phyloP scores from a whole-genome alignment of 163 green algal genomes.

The Chloroidium sp. region DNA sequence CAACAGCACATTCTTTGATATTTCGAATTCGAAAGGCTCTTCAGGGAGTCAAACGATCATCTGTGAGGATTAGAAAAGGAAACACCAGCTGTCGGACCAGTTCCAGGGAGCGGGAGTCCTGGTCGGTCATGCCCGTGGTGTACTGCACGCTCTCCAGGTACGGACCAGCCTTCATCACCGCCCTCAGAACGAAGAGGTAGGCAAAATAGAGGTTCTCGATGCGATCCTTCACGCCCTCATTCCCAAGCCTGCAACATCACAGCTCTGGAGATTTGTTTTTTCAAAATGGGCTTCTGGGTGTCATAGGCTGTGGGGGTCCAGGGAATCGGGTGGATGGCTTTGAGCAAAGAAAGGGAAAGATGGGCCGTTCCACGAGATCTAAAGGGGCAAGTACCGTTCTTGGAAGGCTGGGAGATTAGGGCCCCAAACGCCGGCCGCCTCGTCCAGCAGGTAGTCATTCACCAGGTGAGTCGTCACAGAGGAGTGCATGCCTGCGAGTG shows the following conservation, averaged over 20 bases:
- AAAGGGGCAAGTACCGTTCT: background rate
- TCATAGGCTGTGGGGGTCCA: too few species aligned
- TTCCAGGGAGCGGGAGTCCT: slow-evolving; percentile 58
- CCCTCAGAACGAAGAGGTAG: slow-evolving; percentile 82
- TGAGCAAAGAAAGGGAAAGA: too few species aligned
- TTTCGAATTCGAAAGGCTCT: too few species aligned
- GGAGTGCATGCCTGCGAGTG: slow-evolving; percentile 72
- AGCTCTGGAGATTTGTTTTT: too few species aligned
- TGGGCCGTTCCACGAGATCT: too few species aligned
- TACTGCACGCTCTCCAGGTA: slow-evolving; percentile 58
- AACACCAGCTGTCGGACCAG: slow-evolving; percentile 58
- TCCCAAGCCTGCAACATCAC: slow-evolving; percentile 37
- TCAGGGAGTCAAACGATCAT: background rate
- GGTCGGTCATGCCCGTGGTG: slow-evolving; percentile 51
- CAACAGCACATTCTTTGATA: too few species aligned
- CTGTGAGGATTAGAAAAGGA: too few species aligned
- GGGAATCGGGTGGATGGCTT: too few species aligned
- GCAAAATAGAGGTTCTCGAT: slow-evolving; percentile 94
- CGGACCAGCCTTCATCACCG: slow-evolving; percentile 57
- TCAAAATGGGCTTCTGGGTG: too few species aligned
- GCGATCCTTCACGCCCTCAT: slow-evolving; percentile 29
- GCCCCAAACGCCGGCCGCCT: slow-evolving; percentile 59
- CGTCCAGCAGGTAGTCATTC: slow-evolving; percentile 73
- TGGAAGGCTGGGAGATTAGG: slow-evolving; percentile 70
- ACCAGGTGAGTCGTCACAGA: slow-evolving; percentile 83